These are phyloP conservation scores for Nannochloropsis salina DNA, from an alignment of 108 stramenopile genomes.

Conservation along the genomic window DNA sequence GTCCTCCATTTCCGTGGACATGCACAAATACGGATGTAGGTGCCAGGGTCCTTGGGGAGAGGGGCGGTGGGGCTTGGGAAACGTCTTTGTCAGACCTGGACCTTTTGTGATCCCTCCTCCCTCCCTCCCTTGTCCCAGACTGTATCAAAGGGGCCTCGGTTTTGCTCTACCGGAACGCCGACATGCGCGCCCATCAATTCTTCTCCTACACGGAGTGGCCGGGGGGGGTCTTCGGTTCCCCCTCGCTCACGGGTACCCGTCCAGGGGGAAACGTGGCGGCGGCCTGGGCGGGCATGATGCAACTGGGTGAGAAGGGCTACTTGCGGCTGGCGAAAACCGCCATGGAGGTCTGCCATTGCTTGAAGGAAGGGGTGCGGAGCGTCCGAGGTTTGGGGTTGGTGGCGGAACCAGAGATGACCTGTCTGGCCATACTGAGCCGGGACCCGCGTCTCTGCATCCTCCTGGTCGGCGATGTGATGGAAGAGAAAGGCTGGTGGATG, in stretches of 20 bases:
- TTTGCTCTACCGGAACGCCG: slow-evolving; percentile 61
- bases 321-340: background rate
- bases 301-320: slow-evolving; percentile 22
- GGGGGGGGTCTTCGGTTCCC: slow-evolving; percentile 75
- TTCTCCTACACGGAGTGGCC: slow-evolving; percentile 68
- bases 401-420: slow-evolving; percentile 63
- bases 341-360: background rate
- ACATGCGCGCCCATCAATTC: slow-evolving; percentile 50
- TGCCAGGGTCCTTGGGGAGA: background rate
- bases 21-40: slow-evolving; percentile 82
- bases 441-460: slow-evolving; percentile 52
- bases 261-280: slow-evolving; percentile 68
- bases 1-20: slow-evolving; percentile 73
- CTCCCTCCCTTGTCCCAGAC: background rate
- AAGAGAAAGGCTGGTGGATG: slow-evolving; percentile 64
- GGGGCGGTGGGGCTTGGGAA: background rate
- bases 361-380: background rate
- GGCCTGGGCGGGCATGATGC: slow-evolving; percentile 71
- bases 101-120: background rate
- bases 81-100: background rate
- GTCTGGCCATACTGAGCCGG: slow-evolving; percentile 52
- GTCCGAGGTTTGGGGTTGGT: background rate
- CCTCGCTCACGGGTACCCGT: slow-evolving; percentile 71
- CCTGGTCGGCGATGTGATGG: slow-evolving; percentile 57
- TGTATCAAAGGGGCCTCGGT: slow-evolving; percentile 68